Percentiles rank a stretch among this genome's conserved stretches.
These are phyloP conservation scores for Sporothrix schenckii DNA, from an alignment of 2,329 filamentous ascomycete species.

Conservation along the genomic window DNA sequence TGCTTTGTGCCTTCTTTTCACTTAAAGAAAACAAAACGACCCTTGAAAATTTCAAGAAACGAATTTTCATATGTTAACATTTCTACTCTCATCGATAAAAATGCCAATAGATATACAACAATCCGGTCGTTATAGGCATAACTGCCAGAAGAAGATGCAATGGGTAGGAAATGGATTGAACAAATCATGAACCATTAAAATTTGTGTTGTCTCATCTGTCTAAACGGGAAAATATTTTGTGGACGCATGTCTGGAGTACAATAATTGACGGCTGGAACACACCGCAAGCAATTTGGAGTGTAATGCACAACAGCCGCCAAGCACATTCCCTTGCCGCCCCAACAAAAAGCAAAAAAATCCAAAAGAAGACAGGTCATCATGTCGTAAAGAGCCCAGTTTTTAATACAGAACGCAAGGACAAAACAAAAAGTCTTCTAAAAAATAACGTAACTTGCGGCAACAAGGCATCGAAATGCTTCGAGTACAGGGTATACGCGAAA, in stretches of 20 bases:
- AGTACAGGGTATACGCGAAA: slow-evolving; percentile 16
- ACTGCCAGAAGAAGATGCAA: neutral
- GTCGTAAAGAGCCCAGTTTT: neutral
- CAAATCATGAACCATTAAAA: slow-evolving; percentile 4
- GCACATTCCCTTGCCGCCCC: no score
- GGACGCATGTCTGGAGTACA: neutral
- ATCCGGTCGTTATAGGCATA: no score
- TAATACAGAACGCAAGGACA: neutral
- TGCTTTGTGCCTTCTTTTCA: no score
- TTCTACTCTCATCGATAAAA: no score
- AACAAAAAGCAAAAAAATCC: no score
- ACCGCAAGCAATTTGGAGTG: neutral
- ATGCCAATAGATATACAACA: no score
- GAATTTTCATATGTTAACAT: no score
- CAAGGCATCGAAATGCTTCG: neutral
- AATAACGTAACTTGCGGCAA: neutral
- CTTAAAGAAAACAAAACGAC: no score
- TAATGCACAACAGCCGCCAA: neutral
- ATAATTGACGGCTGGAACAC: neutral
- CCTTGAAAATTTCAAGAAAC: no score
- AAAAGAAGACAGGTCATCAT: slow-evolving; percentile 1
- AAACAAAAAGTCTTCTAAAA: neutral
- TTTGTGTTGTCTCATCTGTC: neutral
- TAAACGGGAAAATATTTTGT: slow-evolving; percentile 1
- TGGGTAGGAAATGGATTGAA: neutral